Evolutionary conservation across 2,329 filamentous ascomycete species (phyloP).

Genomic region (Pseudopyricularia cyperi): DNA sequence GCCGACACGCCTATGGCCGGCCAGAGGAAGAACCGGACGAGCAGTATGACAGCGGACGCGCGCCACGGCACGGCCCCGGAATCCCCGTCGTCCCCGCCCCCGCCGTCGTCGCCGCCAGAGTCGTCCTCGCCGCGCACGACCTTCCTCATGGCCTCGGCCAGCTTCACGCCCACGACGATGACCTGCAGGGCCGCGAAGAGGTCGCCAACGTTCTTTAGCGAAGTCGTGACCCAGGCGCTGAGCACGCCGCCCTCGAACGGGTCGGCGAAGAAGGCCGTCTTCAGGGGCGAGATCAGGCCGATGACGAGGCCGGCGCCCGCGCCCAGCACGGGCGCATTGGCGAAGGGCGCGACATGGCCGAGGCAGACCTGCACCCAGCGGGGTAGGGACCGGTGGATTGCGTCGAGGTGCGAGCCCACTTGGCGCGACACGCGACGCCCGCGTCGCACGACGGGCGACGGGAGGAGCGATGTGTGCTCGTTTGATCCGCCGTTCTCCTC

Average conservation of each 20-base stretch:
- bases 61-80: constrained; percentile 30
- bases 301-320: constrained; percentile 44
- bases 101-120: constrained; percentile 9
- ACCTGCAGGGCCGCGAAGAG: constrained; percentile 54
- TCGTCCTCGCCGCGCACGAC: constrained; percentile 17
- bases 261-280: constrained; percentile 47
- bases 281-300: constrained; percentile 45
- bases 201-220: constrained; percentile 46
- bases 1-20: constrained; percentile 19
- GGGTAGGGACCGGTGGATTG: background rate
- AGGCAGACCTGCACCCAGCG: background rate
- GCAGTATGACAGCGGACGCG: constrained; percentile 35
- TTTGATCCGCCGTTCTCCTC: background rate
- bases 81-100: constrained; percentile 14
- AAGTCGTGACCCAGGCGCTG: constrained; percentile 51
- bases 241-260: constrained; percentile 48
- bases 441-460: constrained; percentile 2
- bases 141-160: constrained; percentile 37
- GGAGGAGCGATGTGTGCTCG: background rate
- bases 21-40: constrained; percentile 49
- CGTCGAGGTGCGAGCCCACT: background rate
- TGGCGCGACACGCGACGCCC: background rate
- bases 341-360: constrained; percentile 21
- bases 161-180: constrained; percentile 52
- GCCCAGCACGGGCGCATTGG: constrained; percentile 50